phyloP scores from a whole-genome alignment of 2,329 filamentous ascomycete species.

The Fusarium globosum region DNA sequence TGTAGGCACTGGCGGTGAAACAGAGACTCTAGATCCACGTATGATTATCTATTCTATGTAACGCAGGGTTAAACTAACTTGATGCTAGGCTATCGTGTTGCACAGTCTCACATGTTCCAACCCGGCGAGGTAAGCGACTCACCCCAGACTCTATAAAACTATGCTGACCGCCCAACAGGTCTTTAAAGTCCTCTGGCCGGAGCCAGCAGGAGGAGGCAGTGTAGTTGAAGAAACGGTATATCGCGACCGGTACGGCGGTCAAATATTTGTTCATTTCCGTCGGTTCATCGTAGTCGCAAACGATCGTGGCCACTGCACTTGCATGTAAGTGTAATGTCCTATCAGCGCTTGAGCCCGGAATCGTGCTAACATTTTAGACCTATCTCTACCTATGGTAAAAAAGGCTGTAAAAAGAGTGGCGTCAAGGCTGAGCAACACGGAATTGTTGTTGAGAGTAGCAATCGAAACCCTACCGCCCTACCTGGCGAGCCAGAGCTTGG shows the following conservation, averaged over 20 bases:
- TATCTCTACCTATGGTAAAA: conserved; percentile 65
- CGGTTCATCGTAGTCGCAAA: conserved; percentile 66
- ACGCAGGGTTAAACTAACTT: conserved; percentile 10
- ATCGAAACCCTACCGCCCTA: conserved; percentile 48
- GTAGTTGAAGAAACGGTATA: conserved; percentile 50
- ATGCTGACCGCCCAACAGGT: conserved; percentile 51
- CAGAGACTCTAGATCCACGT: conserved; percentile 53
- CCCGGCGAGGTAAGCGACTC: conserved; percentile 53
- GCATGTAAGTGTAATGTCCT: conserved; percentile 59
- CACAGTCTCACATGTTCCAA: conserved; percentile 52
- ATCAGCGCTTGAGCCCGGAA: neutral
- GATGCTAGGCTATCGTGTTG: conserved; percentile 54
- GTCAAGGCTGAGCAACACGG: conserved; percentile 65
- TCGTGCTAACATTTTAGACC: conserved; percentile 53
- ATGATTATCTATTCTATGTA: conserved; percentile 12
- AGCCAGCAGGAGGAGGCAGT: conserved; percentile 57
- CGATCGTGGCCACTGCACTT: conserved; percentile 64
- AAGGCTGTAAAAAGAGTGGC: conserved; percentile 64
- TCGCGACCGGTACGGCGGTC: conserved; percentile 50
- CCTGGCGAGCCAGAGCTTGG: conserved; percentile 60
- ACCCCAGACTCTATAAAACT: neutral
- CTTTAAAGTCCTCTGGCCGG: conserved; percentile 67
- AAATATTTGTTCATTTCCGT: conserved; percentile 62
- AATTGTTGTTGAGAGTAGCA: conserved; percentile 57
- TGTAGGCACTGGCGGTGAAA: conserved; percentile 28